phyloP scores from a whole-genome alignment of 2,329 filamentous ascomycete genomes.

The Diaporthe longicolla region DNA sequence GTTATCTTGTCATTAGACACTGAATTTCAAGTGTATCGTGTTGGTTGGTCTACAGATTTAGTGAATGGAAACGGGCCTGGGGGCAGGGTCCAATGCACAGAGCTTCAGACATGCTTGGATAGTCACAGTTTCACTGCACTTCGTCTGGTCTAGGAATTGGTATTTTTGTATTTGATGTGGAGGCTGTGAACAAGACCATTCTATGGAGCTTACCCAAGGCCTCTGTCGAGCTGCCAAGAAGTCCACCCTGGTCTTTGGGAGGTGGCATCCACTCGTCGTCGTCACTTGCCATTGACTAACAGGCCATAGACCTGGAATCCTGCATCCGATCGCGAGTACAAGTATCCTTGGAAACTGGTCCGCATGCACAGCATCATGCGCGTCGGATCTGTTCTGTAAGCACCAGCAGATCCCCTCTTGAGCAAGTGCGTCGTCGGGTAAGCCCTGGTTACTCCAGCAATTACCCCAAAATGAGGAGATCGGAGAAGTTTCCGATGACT shows the following conservation, averaged over 20 bases:
- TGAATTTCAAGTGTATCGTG: too few species aligned
- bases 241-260: not conserved
- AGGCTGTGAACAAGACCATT: too few species aligned
- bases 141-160: too few species aligned
- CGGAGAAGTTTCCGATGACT: not conserved
- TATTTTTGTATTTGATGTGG: too few species aligned
- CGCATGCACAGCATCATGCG: conserved; percentile 2
- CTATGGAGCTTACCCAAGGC: too few species aligned
- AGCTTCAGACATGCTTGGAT: too few species aligned
- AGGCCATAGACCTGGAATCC: not conserved
- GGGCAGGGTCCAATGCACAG: too few species aligned
- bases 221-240: not conserved
- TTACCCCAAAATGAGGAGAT: not conserved
- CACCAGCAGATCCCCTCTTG: not conserved
- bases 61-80: too few species aligned
- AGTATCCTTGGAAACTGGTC: not conserved
- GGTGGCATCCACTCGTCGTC: not conserved
- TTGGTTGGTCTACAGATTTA: too few species aligned
- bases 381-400: conserved; percentile 3
- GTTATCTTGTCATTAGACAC: too few species aligned
- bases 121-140: too few species aligned
- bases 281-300: not conserved
- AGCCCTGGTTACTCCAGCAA: not conserved
- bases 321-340: not conserved
- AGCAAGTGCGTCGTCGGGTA: not conserved